Base-by-base conservation (phyloP, 2,329 filamentous ascomycete genomes). In the Leptosphaerulina australis region DNA sequence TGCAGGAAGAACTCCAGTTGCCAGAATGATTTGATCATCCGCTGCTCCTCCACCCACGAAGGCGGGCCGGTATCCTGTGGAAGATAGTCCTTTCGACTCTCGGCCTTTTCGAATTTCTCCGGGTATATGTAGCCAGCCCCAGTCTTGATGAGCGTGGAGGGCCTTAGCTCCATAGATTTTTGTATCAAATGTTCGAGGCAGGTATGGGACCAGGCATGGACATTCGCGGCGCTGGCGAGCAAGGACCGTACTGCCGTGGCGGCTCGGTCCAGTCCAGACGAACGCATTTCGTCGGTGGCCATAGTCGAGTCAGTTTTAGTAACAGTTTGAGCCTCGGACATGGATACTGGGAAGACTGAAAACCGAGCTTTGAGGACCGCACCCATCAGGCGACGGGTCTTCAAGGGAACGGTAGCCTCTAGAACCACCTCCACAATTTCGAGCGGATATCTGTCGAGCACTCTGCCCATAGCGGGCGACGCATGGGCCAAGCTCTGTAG, bases 171-270 rank as follows among this genome's bases (percentile, higher is more conserved):
- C 41, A 46, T 26, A n/a, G 35, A 46, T 46, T 21, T 51, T 8
- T n/a, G 41, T 40, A 51, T 51, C 35, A 51, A 14, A 41, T 51
- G 48, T 31, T 51, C 35, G 3, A 51, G 48, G 36, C 48, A 51
- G 29, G 30, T 24, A 41, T 51, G 18, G 18, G 48, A 51, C 48
- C 28, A 51, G 20, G 22, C 24, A 46, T 51, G 29, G 17, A 46
- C 35, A 9, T 46, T 51, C 18, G 10, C 29, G 14, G 48, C 41
- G 24, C 4, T 51, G 4, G 41, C 14, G 9, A 51, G 48, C 20
- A 51, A 34, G 3, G 24, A 51, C 5, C 41, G 35, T 41, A 46
- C 41, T 4, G 18, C 41, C 24, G 24, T 10, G 14, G 41, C 41
- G 24, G 48, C 48, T 40, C 9, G 30, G 29, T 36, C 30, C 5